phyloP scores from a whole-genome alignment of 768 basidiomycete genomes.

The Boletus reticulatus region DNA sequence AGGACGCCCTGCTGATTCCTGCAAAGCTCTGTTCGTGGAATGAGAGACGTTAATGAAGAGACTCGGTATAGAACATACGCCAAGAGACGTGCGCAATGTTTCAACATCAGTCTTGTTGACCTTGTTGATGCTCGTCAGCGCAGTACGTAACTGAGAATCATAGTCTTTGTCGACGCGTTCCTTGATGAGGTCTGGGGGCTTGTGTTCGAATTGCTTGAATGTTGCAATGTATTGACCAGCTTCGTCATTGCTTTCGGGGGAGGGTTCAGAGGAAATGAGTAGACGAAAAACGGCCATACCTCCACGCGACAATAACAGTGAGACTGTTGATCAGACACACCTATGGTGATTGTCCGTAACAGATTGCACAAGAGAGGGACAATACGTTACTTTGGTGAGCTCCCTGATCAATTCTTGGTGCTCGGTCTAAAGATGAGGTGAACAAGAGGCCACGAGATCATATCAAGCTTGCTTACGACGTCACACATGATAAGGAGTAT shows the following conservation, averaged over 20 bases:
- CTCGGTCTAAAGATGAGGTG: constrained; percentile 58
- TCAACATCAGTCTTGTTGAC: constrained; percentile 98
- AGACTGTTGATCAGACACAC: constrained; percentile 90
- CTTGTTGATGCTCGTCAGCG: constrained; percentile 85
- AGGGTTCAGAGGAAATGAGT: constrained; percentile 1
- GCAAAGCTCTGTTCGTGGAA: constrained; percentile 68
- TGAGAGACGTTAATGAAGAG: neutral
- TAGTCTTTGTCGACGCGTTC: constrained; percentile 93
- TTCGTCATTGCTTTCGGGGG: constrained; percentile 69
- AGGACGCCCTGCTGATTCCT: constrained; percentile 68
- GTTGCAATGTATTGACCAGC: constrained; percentile 88
- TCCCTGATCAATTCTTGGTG: constrained; percentile 91
- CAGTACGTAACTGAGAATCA: constrained; percentile 70
- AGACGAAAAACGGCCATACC: constrained; percentile 44
- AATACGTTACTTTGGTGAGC: constrained; percentile 68
- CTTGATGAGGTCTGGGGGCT: constrained; percentile 90
- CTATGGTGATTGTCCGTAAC: constrained; percentile 32
- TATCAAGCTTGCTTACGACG: constrained; percentile 58
- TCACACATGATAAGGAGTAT: constrained; percentile 90
- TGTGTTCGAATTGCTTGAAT: constrained; percentile 93
- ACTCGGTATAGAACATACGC: constrained; percentile 52
- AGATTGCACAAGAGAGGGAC: neutral
- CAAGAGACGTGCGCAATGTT: constrained; percentile 88
- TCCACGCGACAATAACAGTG: constrained; percentile 91
- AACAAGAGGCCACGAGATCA: neutral